Evolutionary conservation across 1,139 yeast species (phyloP).

Genomic region (Pneumocystis jirovecii): DNA sequence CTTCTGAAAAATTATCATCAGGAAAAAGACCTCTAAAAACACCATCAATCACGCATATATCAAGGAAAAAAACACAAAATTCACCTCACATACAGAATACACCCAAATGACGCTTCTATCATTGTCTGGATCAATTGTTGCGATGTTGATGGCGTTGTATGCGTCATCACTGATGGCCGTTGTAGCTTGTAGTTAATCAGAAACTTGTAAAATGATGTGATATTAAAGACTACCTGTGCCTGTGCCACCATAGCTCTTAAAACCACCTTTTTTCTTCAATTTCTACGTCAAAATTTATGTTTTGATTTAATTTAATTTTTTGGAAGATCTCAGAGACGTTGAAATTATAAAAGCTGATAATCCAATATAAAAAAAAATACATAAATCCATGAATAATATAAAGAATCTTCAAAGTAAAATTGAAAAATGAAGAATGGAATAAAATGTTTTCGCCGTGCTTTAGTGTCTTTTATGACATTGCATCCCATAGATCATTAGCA

Average conservation of each 20-base stretch:
- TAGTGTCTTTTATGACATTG: no score
- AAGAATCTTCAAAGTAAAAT: no score
- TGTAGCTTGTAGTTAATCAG: background rate
- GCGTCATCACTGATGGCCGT: background rate
- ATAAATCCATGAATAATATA: no score
- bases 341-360: no score
- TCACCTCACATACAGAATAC: slow-evolving; percentile 15
- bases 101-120: slow-evolving; percentile 15
- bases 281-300: background rate
- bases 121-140: slow-evolving; percentile 15
- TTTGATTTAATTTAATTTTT: background rate
- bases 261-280: background rate
- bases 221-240: background rate
- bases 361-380: no score
- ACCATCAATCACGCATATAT: background rate
- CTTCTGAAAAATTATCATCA: slow-evolving; percentile 16
- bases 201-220: background rate
- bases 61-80: background rate
- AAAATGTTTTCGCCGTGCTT: no score
- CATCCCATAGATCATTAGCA: no score
- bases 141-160: slow-evolving; percentile 5
- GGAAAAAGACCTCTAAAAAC: slow-evolving; percentile 10
- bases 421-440: no score
- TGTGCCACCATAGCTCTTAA: background rate
- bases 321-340: no score